Conservation (phyloP, 768 basidiomycete genomes). For the Gymnopilus junonius region DNA sequence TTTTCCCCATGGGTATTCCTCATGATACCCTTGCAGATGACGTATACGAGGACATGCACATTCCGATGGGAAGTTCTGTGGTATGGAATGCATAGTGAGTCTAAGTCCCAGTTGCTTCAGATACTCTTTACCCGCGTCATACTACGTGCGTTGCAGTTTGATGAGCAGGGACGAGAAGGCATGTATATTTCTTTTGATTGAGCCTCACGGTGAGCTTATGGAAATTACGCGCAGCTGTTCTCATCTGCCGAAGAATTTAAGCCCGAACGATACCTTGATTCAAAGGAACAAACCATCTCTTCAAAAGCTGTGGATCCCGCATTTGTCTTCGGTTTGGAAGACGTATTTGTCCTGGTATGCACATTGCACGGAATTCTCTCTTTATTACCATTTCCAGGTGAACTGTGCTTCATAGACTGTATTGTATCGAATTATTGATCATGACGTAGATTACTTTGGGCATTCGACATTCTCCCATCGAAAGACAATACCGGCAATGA, state of each 20-base stretch:
- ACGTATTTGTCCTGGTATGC: slow-evolving; percentile 33
- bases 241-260: slow-evolving; percentile 25
- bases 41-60: slow-evolving; percentile 37
- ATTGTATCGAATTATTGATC: not conserved
- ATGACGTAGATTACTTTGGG: slow-evolving; percentile 22
- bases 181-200: not conserved
- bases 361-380: slow-evolving; percentile 29
- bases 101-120: slow-evolving; percentile 7
- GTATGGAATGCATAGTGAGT: slow-evolving; percentile 27
- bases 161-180: slow-evolving; percentile 21
- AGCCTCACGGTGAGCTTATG: not conserved
- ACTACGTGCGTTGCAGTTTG: not conserved
- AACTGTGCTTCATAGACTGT: not conserved
- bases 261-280: slow-evolving; percentile 26
- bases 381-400: slow-evolving; percentile 25
- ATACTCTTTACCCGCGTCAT: not conserved
- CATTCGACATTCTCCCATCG: slow-evolving; percentile 24
- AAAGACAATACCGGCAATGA: slow-evolving; percentile 12
- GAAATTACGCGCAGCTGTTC: slow-evolving; percentile 9
- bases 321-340: slow-evolving; percentile 32
- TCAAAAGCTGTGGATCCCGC: slow-evolving; percentile 17
- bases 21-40: slow-evolving; percentile 40
- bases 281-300: slow-evolving; percentile 3
- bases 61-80: slow-evolving; percentile 37
- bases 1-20: slow-evolving; percentile 34